Evolutionary conservation across 495 filamentous ascomycete species (phyloP).

Genomic region (Entonaema liquescens): DNA sequence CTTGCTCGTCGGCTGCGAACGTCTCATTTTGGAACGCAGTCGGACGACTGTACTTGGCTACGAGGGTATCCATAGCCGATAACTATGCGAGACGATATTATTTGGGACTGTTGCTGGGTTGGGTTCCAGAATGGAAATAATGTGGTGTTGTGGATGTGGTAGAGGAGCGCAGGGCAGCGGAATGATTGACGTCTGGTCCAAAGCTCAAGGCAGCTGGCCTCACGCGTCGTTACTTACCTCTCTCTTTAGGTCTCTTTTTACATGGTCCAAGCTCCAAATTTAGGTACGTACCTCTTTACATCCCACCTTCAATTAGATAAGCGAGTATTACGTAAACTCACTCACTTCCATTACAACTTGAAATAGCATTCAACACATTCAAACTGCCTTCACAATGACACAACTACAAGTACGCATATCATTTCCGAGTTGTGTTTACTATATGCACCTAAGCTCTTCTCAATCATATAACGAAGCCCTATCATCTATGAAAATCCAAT

Average conservation of each 20-base stretch:
- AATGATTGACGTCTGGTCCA: slow-evolving; percentile 36
- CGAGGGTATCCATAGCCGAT: slow-evolving; percentile 85
- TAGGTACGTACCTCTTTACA: slow-evolving; percentile 20
- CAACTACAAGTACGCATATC: too few relatives aligned
- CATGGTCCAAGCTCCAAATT: slow-evolving; percentile 25
- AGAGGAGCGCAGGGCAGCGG: slow-evolving; percentile 7
- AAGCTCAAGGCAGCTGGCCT: slow-evolving; percentile 48
- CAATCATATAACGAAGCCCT: not conserved
- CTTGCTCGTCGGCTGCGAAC: slow-evolving; percentile 68
- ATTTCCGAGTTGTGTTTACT: too few relatives aligned
- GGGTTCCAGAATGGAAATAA: not conserved
- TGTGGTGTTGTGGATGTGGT: slow-evolving; percentile 12
- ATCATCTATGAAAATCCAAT: not conserved
- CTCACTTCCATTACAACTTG: not conserved
- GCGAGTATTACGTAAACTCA: not conserved
- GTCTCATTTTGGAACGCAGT: slow-evolving; percentile 72
- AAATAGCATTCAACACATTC: not conserved
- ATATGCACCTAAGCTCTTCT: too few relatives aligned
- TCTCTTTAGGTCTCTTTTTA: not conserved
- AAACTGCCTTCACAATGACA: too few relatives aligned
- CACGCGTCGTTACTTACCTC: slow-evolving; percentile 40
- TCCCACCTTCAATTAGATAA: not conserved
- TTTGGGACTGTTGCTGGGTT: not conserved
- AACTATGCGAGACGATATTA: not conserved
- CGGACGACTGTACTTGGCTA: slow-evolving; percentile 85